Percentiles rank a stretch among this genome's conserved stretches.
Conservation (phyloP, 2,329 filamentous ascomycete genomes). For the Fusarium dimerum region DNA sequence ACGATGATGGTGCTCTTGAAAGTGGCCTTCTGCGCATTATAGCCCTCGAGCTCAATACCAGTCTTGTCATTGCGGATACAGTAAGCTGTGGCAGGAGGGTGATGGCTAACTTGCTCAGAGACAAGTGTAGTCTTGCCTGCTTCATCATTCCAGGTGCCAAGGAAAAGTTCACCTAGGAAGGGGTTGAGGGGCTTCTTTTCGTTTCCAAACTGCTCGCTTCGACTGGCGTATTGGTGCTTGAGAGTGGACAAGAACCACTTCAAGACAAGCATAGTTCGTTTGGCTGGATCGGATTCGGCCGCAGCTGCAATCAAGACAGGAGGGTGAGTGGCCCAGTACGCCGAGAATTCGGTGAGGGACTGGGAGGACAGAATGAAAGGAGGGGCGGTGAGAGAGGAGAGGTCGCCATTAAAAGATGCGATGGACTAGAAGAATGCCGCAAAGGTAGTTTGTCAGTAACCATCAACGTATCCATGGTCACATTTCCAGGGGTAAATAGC, state of each 20-base stretch:
- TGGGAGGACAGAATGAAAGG: slow-evolving; percentile 81
- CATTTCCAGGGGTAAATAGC: slow-evolving; percentile 5
- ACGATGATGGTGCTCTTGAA: slow-evolving; percentile 93
- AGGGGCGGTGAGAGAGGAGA: slow-evolving; percentile 77
- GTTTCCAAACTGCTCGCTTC: slow-evolving; percentile 78
- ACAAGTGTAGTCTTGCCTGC: slow-evolving; percentile 82
- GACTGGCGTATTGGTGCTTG: slow-evolving; percentile 77
- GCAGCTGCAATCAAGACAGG: slow-evolving; percentile 79
- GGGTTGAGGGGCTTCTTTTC: slow-evolving; percentile 99
- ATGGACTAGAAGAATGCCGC: slow-evolving; percentile 56
- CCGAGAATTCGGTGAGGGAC: slow-evolving; percentile 77
- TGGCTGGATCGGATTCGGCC: slow-evolving; percentile 74
- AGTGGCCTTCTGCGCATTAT: slow-evolving; percentile 95
- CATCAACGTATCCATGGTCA: not conserved
- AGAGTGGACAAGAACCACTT: slow-evolving; percentile 96
- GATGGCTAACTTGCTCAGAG: slow-evolving; percentile 93
- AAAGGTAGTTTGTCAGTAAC: not conserved
- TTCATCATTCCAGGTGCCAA: slow-evolving; percentile 85
- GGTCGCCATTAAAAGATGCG: slow-evolving; percentile 79
- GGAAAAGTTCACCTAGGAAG: slow-evolving; percentile 91
- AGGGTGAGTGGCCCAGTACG: slow-evolving; percentile 82
- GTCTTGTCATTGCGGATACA: slow-evolving; percentile 84
- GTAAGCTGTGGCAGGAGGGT: slow-evolving; percentile 94
- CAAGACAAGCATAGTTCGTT: slow-evolving; percentile 82
- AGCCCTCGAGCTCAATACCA: slow-evolving; percentile 78